Evolutionary conservation across 176 grass and related monocot species (phyloP).

Genomic region (Dendrocalamus sinicus): DNA sequence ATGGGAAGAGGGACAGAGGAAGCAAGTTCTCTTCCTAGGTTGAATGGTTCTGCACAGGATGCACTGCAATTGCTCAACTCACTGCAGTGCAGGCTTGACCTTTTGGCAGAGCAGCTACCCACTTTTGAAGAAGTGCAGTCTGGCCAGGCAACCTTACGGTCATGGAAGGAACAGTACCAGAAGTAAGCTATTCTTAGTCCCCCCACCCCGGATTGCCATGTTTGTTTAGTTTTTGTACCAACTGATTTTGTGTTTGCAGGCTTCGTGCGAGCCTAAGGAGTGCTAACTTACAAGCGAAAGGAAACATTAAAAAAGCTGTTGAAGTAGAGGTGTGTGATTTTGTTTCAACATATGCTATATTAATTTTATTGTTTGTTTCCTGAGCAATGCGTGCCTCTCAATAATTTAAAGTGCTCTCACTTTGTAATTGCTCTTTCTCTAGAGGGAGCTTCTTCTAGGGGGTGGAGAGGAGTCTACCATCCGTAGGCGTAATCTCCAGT

Average conservation of each 20-base stretch:
- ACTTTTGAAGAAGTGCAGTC: conserved; percentile 74
- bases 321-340: conserved; percentile 64
- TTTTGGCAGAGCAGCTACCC: conserved; percentile 75
- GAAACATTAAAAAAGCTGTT: conserved; percentile 76
- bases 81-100: conserved; percentile 74
- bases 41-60: conserved; percentile 80
- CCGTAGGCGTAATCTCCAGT: conserved; percentile 73
- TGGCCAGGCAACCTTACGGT: conserved; percentile 55
- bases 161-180: conserved; percentile 80
- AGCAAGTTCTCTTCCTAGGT: conserved; percentile 62
- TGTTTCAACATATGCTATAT: neutral
- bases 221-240: neutral
- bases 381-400: neutral
- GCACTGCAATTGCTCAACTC: conserved; percentile 69
- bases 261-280: conserved; percentile 61
- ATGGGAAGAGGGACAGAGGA: conserved; percentile 75
- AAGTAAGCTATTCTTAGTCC: conserved; percentile 45
- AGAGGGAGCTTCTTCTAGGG: conserved; percentile 85
- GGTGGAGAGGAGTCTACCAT: conserved; percentile 77
- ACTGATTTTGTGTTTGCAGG: conserved; percentile 33
- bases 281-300: conserved; percentile 88
- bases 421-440: conserved; percentile 43
- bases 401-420: conserved; percentile 22
- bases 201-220: neutral
- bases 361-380: neutral